A percentile compares a stretch with the other conserved stretches of the same genome.
Conservation (phyloP, 164 flowering plant species). For the Sedum album region DNA sequence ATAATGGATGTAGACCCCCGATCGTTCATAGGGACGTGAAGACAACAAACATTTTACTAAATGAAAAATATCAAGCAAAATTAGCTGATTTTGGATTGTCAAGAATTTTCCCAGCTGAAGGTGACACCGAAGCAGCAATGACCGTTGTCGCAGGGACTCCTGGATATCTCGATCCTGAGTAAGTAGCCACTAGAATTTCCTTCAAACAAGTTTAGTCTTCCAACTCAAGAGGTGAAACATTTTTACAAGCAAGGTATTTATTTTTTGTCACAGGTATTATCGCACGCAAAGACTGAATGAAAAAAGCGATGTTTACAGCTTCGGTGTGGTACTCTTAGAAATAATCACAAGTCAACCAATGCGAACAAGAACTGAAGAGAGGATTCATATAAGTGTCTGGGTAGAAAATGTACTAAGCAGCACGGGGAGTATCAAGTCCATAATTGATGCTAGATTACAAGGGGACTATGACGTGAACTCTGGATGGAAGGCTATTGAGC, state of each 20-base stretch:
- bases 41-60: too few relatives aligned
- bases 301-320: conserved; percentile 31
- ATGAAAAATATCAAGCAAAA: too few relatives aligned
- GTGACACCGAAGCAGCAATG: conserved; percentile 11
- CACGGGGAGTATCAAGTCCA: neutral
- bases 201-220: too few relatives aligned
- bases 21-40: too few relatives aligned
- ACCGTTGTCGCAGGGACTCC: too few relatives aligned
- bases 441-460: neutral
- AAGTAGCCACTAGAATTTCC: too few relatives aligned
- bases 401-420: neutral
- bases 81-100: too few relatives aligned
- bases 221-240: too few relatives aligned
- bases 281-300: conserved; percentile 5
- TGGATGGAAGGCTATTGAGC: conserved; percentile 5
- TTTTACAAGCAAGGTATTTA: too few relatives aligned
- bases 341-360: conserved; percentile 16
- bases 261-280: conserved; percentile 10
- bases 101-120: conserved; percentile 11
- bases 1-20: too few relatives aligned
- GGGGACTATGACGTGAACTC: conserved; percentile 1
- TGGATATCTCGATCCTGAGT: too few relatives aligned
- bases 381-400: conserved; percentile 5
- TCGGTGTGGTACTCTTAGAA: conserved; percentile 22
- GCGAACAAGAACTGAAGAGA: neutral